Conservation (phyloP, 495 filamentous ascomycete species). For the Cenococcum geophilum region DNA sequence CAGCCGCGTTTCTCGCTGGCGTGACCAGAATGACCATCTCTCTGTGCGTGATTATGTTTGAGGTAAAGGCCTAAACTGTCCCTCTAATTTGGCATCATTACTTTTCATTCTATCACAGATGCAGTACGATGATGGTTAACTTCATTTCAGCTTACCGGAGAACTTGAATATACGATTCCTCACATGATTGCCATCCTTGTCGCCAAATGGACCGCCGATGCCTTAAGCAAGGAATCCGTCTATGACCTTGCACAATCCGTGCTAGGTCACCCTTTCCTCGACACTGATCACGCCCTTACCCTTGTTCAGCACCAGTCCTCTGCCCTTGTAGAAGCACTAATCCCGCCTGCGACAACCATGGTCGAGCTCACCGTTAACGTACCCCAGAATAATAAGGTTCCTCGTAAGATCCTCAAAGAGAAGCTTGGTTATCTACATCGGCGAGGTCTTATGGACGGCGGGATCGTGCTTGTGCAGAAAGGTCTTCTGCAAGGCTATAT, state of each 20-base stretch:
- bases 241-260: conserved; percentile 51
- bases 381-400: conserved; percentile 39
- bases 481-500: conserved; percentile 45
- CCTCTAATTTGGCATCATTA: background rate
- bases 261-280: conserved; percentile 51
- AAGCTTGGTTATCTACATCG: conserved; percentile 45
- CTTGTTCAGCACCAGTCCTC: conserved; percentile 37
- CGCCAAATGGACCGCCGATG: conserved; percentile 52
- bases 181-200: conserved; percentile 53
- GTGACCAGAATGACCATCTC: conserved; percentile 52
- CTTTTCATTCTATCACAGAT: background rate
- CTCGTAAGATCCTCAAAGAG: conserved; percentile 37
- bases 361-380: conserved; percentile 47
- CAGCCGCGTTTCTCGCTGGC: conserved; percentile 50
- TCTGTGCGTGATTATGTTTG: conserved; percentile 53
- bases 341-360: conserved; percentile 48
- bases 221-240: conserved; percentile 44
- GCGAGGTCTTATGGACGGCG: conserved; percentile 48
- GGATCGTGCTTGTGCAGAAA: conserved; percentile 48
- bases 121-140: background rate
- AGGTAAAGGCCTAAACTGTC: conserved; percentile 20
- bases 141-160: conserved; percentile 27
- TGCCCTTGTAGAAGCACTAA: conserved; percentile 41
- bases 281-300: conserved; percentile 43
- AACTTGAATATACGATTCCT: conserved; percentile 45